Conservation (phyloP, 352 stramenopile species). For the Phytopythium mirpurense region DNA sequence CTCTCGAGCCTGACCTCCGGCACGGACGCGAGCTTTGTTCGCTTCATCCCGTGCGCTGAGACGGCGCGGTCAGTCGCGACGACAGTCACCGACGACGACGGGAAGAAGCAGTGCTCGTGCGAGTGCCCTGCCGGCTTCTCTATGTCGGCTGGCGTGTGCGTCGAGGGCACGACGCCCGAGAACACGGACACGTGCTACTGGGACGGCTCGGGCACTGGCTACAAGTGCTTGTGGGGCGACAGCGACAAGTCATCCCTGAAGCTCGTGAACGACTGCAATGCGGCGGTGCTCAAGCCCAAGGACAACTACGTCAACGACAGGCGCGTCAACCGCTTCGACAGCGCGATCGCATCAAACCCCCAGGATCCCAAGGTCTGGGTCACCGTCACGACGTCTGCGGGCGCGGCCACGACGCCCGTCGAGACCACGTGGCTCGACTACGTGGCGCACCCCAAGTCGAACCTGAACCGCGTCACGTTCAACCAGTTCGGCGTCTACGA, state of each 20-base stretch:
- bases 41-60: neutral
- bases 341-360: neutral
- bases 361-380: constrained; percentile 7
- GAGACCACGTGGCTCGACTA: constrained; percentile 31
- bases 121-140: neutral
- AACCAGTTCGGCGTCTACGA: constrained; percentile 32
- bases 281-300: constrained; percentile 28
- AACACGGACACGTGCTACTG: neutral
- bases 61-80: neutral
- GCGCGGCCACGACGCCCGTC: neutral
- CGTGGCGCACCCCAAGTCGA: constrained; percentile 12
- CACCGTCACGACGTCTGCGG: constrained; percentile 19
- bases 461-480: constrained; percentile 29
- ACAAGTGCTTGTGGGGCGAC: neutral
- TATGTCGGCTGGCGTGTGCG: neutral
- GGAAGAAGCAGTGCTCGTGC: neutral
- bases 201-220: neutral
- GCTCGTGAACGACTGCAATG: neutral
- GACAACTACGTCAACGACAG: constrained; percentile 53
- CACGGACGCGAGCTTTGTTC: neutral
- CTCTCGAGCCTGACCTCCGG: neutral
- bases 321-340: constrained; percentile 19
- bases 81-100: neutral
- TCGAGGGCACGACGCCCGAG: neutral
- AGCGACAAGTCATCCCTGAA: neutral